These are phyloP conservation scores for Babjeviella inositovora DNA, from an alignment of 805 yeast species.

Conservation along the genomic window DNA sequence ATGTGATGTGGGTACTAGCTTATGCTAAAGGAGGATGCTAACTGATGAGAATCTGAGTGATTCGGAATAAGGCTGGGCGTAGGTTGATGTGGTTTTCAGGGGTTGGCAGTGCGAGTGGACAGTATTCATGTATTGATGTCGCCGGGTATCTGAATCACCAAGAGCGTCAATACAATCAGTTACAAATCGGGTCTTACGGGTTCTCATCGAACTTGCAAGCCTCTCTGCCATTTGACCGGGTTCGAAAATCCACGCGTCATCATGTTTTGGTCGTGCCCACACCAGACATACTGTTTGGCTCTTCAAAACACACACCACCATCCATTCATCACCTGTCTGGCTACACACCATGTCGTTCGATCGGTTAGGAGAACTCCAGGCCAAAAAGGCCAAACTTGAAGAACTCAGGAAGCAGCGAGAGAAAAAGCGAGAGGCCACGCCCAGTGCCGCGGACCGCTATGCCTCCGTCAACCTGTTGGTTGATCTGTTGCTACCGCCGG, in stretches of 20 bases:
- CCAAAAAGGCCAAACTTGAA: slow-evolving; percentile 30
- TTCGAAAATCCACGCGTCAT: not conserved
- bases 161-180: too few relatives aligned
- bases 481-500: not conserved
- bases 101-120: too few relatives aligned
- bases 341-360: not conserved
- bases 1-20: slow-evolving; percentile 2
- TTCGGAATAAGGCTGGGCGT: too few relatives aligned
- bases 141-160: too few relatives aligned
- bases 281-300: not conserved
- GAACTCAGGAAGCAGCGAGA: slow-evolving; percentile 32
- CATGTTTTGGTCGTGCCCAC: slow-evolving; percentile 7
- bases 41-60: not conserved
- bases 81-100: too few relatives aligned
- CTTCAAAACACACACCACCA: not conserved
- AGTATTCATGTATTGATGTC: too few relatives aligned
- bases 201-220: too few relatives aligned
- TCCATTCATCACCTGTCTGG: not conserved
- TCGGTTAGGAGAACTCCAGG: slow-evolving; percentile 17
- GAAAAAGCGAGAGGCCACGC: slow-evolving; percentile 8
- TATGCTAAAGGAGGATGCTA: not conserved
- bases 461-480: too few relatives aligned
- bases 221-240: not conserved
- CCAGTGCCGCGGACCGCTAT: slow-evolving; percentile 3
- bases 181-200: too few relatives aligned